Conservation (phyloP, 768 basidiomycete species). For the Podaxis rugospora region DNA sequence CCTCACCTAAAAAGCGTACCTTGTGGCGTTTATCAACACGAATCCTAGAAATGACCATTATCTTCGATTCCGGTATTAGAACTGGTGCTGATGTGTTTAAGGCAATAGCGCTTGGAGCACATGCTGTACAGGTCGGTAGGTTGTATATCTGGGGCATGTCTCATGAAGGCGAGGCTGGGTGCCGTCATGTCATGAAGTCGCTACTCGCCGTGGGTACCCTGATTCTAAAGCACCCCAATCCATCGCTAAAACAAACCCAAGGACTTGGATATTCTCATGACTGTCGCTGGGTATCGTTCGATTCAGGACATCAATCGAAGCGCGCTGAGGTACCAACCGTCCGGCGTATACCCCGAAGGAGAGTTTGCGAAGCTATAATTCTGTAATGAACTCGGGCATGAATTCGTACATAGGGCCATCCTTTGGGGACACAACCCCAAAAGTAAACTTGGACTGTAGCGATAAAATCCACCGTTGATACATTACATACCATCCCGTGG, state of each 20-base stretch:
- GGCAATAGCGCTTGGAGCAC: constrained; percentile 51
- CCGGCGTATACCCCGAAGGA: neutral
- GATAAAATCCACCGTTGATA: too few species aligned
- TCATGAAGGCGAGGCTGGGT: constrained; percentile 47
- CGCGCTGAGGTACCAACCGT: neutral
- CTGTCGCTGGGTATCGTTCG: neutral
- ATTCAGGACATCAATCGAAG: neutral
- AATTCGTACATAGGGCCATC: too few species aligned
- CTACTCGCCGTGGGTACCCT: constrained; percentile 34
- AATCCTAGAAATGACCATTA: constrained; percentile 38
- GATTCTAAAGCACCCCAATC: neutral
- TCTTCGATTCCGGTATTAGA: constrained; percentile 52
- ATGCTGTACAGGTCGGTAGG: constrained; percentile 47
- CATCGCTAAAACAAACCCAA: neutral
- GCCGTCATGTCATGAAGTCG: constrained; percentile 49
- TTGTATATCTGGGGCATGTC: constrained; percentile 49
- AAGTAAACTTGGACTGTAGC: too few species aligned
- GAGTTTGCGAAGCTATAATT: neutral
- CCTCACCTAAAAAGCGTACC: neutral
- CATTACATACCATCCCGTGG: neutral
- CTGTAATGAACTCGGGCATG: too few species aligned
- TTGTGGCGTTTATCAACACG: neutral
- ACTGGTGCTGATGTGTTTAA: constrained; percentile 52
- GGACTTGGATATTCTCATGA: neutral
- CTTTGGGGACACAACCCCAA: too few species aligned